phyloP scores from a whole-genome alignment of 1,139 yeast species.

The Petasospora fabianii region DNA sequence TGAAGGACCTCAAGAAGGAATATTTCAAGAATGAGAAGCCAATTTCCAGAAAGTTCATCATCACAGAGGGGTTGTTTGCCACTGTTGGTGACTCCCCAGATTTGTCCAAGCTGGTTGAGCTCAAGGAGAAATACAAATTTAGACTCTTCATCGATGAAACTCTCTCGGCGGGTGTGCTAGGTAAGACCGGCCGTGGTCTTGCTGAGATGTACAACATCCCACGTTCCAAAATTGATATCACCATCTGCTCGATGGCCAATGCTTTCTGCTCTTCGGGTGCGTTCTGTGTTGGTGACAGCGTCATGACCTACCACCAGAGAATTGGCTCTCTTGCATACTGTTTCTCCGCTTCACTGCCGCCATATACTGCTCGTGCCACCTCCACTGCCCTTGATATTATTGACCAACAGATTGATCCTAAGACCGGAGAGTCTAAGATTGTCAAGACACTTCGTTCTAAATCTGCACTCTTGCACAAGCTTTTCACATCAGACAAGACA shows the following conservation, averaged over 20 bases:
- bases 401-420: conserved; percentile 26
- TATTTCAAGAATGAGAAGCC: conserved; percentile 64
- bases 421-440: conserved; percentile 30
- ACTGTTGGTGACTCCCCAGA: conserved; percentile 80
- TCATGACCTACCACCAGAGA: conserved; percentile 90
- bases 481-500: conserved; percentile 33
- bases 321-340: conserved; percentile 87
- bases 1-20: conserved; percentile 59
- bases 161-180: conserved; percentile 81
- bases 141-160: conserved; percentile 86
- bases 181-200: conserved; percentile 81
- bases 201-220: conserved; percentile 65
- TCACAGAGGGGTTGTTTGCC: conserved; percentile 86
- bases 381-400: conserved; percentile 54
- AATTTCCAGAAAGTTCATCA: conserved; percentile 79
- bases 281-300: conserved; percentile 80
- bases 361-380: conserved; percentile 78
- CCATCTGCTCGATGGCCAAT: conserved; percentile 82
- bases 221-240: conserved; percentile 69
- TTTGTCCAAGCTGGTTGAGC: conserved; percentile 62
- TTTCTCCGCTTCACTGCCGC: conserved; percentile 92
- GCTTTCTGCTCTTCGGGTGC: conserved; percentile 93
- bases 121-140: conserved; percentile 79
- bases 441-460: conserved; percentile 35
- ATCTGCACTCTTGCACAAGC: conserved; percentile 34